Evolutionary conservation across 129 eudicot genomes (phyloP).

Genomic region (Cynara cardunculus): DNA sequence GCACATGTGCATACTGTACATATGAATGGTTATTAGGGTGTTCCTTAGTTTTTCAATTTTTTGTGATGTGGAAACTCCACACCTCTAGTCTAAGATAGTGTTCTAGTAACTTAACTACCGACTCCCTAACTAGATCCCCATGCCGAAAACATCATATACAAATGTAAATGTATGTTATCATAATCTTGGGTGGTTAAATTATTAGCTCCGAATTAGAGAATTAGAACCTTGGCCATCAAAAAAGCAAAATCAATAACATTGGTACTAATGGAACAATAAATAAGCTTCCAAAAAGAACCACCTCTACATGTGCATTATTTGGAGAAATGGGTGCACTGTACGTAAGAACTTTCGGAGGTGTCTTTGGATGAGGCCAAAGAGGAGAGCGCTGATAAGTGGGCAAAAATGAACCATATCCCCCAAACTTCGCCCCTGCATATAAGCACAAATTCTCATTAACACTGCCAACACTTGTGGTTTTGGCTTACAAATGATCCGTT

Average conservation of each 20-base stretch:
- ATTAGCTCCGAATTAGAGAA: neutral
- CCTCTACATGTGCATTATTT: constrained; percentile 59
- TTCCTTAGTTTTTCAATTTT: neutral
- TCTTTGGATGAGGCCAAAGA: constrained; percentile 51
- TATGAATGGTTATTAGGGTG: neutral
- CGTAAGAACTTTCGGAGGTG: constrained; percentile 48
- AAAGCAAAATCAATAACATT: neutral
- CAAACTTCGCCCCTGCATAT: constrained; percentile 78
- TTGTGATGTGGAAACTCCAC: neutral
- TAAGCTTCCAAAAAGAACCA: constrained; percentile 30
- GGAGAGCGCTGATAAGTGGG: constrained; percentile 85
- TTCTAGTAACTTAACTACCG: neutral
- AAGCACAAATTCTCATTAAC: constrained; percentile 31
- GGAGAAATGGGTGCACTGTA: constrained; percentile 44
- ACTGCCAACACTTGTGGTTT: constrained; percentile 10
- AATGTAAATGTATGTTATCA: neutral
- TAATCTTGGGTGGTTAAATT: neutral
- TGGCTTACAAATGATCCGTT: constrained; percentile 4
- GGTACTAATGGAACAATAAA: neutral
- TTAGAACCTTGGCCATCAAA: neutral
- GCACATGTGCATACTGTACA: neutral
- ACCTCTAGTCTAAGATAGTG: neutral
- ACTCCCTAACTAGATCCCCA: neutral
- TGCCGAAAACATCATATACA: neutral
- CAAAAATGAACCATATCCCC: constrained; percentile 93